These are phyloP conservation scores for Pisolithus microcarpus DNA, from an alignment of 768 basidiomycete genomes.

Conservation along the genomic window DNA sequence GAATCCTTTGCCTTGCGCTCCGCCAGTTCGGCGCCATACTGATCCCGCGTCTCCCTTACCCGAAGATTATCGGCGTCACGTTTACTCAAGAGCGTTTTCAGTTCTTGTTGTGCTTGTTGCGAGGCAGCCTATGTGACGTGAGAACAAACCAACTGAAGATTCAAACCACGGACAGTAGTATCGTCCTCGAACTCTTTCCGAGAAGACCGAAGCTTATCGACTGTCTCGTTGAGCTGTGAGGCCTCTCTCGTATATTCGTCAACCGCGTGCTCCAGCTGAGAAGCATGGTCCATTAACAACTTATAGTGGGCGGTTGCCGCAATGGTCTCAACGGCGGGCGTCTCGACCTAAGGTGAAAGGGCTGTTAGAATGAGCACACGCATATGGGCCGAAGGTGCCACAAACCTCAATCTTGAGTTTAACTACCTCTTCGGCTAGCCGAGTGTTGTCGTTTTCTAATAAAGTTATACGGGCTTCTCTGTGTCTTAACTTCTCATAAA, in stretches of 20 bases:
- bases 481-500: conserved; percentile 19
- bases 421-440: conserved; percentile 40
- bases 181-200: conserved; percentile 44
- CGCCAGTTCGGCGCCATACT: conserved; percentile 51
- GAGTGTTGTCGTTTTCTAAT: conserved; percentile 39
- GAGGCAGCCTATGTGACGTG: conserved; percentile 30
- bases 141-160: conserved; percentile 7
- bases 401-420: conserved; percentile 41
- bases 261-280: conserved; percentile 37
- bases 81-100: conserved; percentile 52
- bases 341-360: conserved; percentile 28
- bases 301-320: conserved; percentile 48
- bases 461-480: conserved; percentile 40
- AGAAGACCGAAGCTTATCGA: conserved; percentile 31
- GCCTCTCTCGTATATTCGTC: conserved; percentile 35
- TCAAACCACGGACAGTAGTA: conserved; percentile 32
- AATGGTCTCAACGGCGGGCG: conserved; percentile 40
- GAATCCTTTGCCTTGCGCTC: conserved; percentile 64
- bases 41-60: conserved; percentile 67
- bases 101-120: conserved; percentile 52
- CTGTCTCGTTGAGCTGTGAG: conserved; percentile 36
- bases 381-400: neutral
- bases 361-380: neutral
- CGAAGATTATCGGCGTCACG: conserved; percentile 62
- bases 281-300: conserved; percentile 47